Evolutionary conservation across 805 yeast species (phyloP).

Genomic region (Candida silvicultrix): DNA sequence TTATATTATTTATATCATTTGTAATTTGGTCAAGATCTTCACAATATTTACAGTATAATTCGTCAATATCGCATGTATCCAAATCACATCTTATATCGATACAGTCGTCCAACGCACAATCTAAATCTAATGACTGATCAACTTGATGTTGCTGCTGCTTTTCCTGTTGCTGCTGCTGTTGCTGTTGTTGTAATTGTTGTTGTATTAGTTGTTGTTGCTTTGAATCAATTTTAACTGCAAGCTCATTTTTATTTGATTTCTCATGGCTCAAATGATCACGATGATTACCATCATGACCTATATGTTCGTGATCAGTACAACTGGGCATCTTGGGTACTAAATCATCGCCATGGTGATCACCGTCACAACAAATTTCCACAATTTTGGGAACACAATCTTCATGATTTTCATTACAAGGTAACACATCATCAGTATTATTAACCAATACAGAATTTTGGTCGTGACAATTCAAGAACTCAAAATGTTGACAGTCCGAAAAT

Average conservation of each 20-base stretch:
- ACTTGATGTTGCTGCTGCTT: too few relatives aligned
- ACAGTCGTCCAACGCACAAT: conserved; percentile 18
- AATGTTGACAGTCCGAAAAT: conserved; percentile 31
- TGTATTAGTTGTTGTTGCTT: neutral
- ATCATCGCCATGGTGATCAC: conserved; percentile 16
- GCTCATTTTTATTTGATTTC: neutral
- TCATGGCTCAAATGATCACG: neutral
- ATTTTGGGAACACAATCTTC: conserved; percentile 31
- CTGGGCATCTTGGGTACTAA: conserved; percentile 8
- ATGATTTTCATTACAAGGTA: conserved; percentile 14
- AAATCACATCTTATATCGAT: conserved; percentile 22
- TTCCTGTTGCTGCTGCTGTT: neutral
- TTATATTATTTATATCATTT: neutral
- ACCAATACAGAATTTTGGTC: conserved; percentile 7
- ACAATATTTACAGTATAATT: conserved; percentile 26
- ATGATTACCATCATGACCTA: neutral
- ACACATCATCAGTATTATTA: conserved; percentile 12
- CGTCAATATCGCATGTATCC: conserved; percentile 26
- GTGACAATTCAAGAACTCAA: conserved; percentile 35
- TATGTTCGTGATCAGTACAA: conserved; percentile 5
- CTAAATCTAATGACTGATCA: conserved; percentile 4
- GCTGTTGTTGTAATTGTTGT: neutral
- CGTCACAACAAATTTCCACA: conserved; percentile 36
- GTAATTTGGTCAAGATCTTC: conserved; percentile 9
- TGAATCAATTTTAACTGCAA: too few relatives aligned